Evolutionary conservation across 2,329 filamentous ascomycete species (phyloP), one percentile per base, ranked within the genome.

Genomic region (Aspergillus ruber): DNA sequence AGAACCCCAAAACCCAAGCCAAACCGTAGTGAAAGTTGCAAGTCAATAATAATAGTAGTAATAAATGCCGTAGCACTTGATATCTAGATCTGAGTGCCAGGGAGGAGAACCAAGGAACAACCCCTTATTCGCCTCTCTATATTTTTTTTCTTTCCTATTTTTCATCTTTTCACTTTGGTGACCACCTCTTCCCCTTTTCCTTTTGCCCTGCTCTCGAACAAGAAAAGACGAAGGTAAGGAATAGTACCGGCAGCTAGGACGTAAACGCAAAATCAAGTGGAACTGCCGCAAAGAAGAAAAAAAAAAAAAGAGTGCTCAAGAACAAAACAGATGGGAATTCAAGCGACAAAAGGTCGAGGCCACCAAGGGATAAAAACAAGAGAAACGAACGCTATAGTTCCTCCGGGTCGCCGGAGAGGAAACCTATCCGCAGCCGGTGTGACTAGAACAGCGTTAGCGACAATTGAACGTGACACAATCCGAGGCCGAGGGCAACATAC

Each of bases 371-470:
- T 40, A 42, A 25, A 42, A 48, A 48, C 17, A 41, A 45, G 50
- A 48, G 45, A 46, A 51, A 47, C 47, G 45, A 52, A 40, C 43
- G 50, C 53, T 61, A 66, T 60, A 62, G 71, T 47, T 86, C 83
- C 59, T 87, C 84, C 40, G 83, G 82, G 51, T 80, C 70, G 29
- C 83, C 82, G 50, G 83, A 86, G 66, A 89, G 87, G 51, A 88
- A 72, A 45, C 85, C 84, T 66, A 89, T 84, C 61, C 85, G 80
- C 78, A 88, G 84, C 51, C 85, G 84, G 70, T 89, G 85, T 68
- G 84, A 87, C 85, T 89, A 68, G 47, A 25, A 35, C n/a, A 53
- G 62, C 47, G 68, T 71, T 56, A 63, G 61, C 51, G 46, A 50
- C 23, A 6, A 29, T 20, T 20, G 12, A 8, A 39, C 6, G 15